Conservation (phyloP, 345 rosid genomes). For the Lagerstroemia speciosa region DNA sequence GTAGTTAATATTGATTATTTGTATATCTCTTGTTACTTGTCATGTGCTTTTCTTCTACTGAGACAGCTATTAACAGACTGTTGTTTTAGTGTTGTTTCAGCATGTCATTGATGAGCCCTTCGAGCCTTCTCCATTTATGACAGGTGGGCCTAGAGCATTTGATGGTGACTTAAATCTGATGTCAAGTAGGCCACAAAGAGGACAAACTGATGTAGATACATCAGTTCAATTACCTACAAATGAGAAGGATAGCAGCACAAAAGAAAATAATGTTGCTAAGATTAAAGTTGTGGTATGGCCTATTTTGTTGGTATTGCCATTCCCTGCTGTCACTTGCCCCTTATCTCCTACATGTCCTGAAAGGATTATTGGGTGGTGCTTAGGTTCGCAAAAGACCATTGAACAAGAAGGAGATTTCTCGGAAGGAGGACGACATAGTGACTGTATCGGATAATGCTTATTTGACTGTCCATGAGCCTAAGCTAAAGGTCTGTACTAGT, state of each 20-base stretch:
- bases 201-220: constrained; percentile 47
- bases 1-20: too few species aligned
- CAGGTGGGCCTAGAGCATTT: constrained; percentile 51
- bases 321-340: neutral
- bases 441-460: constrained; percentile 54
- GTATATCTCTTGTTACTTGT: neutral
- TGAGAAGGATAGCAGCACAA: constrained; percentile 65
- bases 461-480: constrained; percentile 81
- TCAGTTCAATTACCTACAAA: constrained; percentile 28
- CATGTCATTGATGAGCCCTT: constrained; percentile 87
- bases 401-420: constrained; percentile 77
- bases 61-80: neutral
- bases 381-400: constrained; percentile 95
- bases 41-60: constrained; percentile 1
- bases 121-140: constrained; percentile 85
- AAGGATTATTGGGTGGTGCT: neutral
- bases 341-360: constrained; percentile 1
- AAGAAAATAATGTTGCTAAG: constrained; percentile 81
- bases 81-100: constrained; percentile 29
- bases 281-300: constrained; percentile 91
- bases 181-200: constrained; percentile 33
- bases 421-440: constrained; percentile 92
- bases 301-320: constrained; percentile 4
- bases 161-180: constrained; percentile 58
- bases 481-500: constrained; percentile 61